Evolutionary conservation across 805 yeast species (phyloP).

Genomic region (Yamadazyma endophytica): DNA sequence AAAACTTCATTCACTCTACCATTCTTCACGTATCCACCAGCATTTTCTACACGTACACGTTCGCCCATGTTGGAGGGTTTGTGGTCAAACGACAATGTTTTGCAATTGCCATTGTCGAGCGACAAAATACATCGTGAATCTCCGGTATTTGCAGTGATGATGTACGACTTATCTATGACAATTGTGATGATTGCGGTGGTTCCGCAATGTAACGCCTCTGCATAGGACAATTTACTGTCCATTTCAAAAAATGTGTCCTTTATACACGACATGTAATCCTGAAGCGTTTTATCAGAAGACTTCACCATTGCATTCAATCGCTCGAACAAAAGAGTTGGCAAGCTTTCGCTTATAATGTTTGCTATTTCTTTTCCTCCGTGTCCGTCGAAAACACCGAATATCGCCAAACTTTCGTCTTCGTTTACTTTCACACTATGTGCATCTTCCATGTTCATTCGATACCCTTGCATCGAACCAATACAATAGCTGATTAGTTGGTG

Average conservation of each 20-base stretch:
- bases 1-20: slow-evolving; percentile 40
- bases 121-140: slow-evolving; percentile 68
- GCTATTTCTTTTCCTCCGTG: slow-evolving; percentile 74
- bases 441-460: slow-evolving; percentile 71
- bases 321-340: slow-evolving; percentile 35
- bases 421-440: slow-evolving; percentile 56
- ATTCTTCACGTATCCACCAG: slow-evolving; percentile 34
- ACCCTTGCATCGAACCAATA: slow-evolving; percentile 77
- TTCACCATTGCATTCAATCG: slow-evolving; percentile 14
- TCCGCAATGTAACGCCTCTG: slow-evolving; percentile 34
- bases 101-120: slow-evolving; percentile 52
- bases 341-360: slow-evolving; percentile 42
- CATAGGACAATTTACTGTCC: slow-evolving; percentile 27
- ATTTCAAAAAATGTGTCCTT: slow-evolving; percentile 33
- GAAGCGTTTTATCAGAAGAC: slow-evolving; percentile 7
- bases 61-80: slow-evolving; percentile 43
- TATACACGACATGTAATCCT: slow-evolving; percentile 17
- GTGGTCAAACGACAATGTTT: slow-evolving; percentile 45
- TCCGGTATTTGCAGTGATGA: slow-evolving; percentile 68
- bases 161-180: slow-evolving; percentile 25
- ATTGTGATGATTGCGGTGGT: slow-evolving; percentile 37
- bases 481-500: slow-evolving; percentile 50
- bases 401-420: slow-evolving; percentile 37
- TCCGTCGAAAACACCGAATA: slow-evolving; percentile 78
- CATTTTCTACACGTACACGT: slow-evolving; percentile 37